Percentiles rank a stretch among this genome's conserved stretches.
Evolutionary conservation across 2,329 filamentous ascomycete genomes (phyloP).

Genomic region (Penicillium sp.): DNA sequence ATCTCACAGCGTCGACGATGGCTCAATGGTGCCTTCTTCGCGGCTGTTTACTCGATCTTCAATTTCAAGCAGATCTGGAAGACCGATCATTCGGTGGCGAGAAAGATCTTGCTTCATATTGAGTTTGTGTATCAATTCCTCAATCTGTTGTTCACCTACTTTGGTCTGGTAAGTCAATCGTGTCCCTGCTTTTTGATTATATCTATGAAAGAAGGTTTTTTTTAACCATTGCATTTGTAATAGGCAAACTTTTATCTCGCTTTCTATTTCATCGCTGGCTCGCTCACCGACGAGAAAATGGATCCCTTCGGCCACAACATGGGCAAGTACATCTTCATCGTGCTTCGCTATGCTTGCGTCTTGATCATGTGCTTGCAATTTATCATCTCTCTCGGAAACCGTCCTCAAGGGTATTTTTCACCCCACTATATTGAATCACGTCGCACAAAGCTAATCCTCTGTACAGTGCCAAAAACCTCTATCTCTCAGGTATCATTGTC

Average conservation of each 20-base stretch:
- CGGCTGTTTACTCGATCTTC: slow-evolving; percentile 91
- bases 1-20: slow-evolving; percentile 93
- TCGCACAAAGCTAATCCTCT: slow-evolving; percentile 4
- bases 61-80: slow-evolving; percentile 90
- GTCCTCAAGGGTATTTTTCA: slow-evolving; percentile 67
- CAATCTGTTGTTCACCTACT: slow-evolving; percentile 90
- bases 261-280: slow-evolving; percentile 96
- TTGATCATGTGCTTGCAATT: slow-evolving; percentile 92
- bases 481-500: slow-evolving; percentile 79
- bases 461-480: slow-evolving; percentile 69
- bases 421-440: neutral
- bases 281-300: slow-evolving; percentile 67
- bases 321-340: slow-evolving; percentile 75
- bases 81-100: slow-evolving; percentile 82
- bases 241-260: slow-evolving; percentile 95
- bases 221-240: slow-evolving; percentile 9
- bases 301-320: slow-evolving; percentile 91
- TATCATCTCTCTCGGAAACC: slow-evolving; percentile 91
- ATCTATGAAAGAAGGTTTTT: neutral
- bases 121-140: slow-evolving; percentile 95
- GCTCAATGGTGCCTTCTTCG: slow-evolving; percentile 98
- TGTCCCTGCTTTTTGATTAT: neutral
- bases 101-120: slow-evolving; percentile 87
- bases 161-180: slow-evolving; percentile 60
- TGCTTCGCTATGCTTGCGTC: slow-evolving; percentile 78